Base-by-base conservation (phyloP, 2,329 filamentous ascomycete genomes). In the Westerdykella sp. region DNA sequence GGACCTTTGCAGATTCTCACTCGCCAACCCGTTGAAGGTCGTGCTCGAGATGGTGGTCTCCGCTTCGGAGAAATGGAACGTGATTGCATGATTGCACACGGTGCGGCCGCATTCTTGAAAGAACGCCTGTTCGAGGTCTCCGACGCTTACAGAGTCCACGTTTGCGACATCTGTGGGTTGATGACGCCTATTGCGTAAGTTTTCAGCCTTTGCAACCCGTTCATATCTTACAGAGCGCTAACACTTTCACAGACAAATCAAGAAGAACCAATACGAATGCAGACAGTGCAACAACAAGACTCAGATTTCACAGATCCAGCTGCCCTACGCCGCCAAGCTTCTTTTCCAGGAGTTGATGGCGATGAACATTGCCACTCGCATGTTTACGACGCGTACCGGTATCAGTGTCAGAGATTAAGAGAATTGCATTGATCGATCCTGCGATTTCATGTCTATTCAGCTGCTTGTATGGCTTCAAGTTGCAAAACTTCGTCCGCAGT, bases 31-130 rank as follows among this genome's bases (percentile, higher is more conserved):
- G 93, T 98, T 12, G 93, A 98, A 72, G 93, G 93, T 85, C 87
- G 94, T 80, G 93, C 93, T 3, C 78, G 94, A 70, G 94, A 98
- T 66, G 93, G 93, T 78, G 93, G 93, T 75, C 79, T 98, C 36
- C 91, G 94, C 66, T 98, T 98, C 81, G 93, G 93, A 83, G 93
- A 98, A 77, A 98, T 98, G 93, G 94, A 98, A 72, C 91, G 94
- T 74, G 94, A 98, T 80, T 98, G 93, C 69, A 98, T 98, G 93
- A 98, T 98, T 74, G 89, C 94, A n/a, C 94, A 98, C 67, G 93
- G 93, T 65, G 93, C 94, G 3, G 91, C 88, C 42, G 85, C 90
- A 1, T 98, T 98, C 79, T 73, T 98, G 63, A 98, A 98, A 73
- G 93, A 98, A 75, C 82, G 93, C 60, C 73, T 98, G 45, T 96